These are phyloP conservation scores for Neodidymelliopsis sp. DNA, from an alignment of 2,329 filamentous ascomycete genomes.

Conservation along the genomic window DNA sequence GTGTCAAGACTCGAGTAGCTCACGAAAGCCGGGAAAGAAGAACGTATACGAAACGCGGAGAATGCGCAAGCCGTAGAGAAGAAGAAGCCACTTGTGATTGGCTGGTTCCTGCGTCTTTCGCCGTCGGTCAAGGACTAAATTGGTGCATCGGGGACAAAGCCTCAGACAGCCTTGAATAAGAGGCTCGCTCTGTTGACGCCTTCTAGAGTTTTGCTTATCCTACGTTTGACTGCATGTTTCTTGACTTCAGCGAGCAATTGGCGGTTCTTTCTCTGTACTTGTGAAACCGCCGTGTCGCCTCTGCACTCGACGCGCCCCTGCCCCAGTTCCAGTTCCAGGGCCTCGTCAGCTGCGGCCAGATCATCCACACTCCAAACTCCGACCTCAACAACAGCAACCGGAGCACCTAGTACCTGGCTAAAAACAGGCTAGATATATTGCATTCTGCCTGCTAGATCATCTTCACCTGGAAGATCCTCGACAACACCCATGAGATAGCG, in stretches of 20 bases:
- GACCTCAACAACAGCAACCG: constrained; percentile 14
- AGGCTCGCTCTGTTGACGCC: too few relatives aligned
- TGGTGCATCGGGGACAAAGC: constrained; percentile 21
- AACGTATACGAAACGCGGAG: constrained; percentile 37
- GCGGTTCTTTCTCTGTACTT: background rate
- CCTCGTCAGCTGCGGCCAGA: constrained; percentile 44
- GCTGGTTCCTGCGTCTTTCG: constrained; percentile 16
- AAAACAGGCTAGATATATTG: constrained; percentile 1
- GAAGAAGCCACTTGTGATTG: constrained; percentile 27
- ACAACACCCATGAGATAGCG: constrained; percentile 46
- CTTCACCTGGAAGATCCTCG: background rate
- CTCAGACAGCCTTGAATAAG: constrained; percentile 13
- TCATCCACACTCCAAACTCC: constrained; percentile 30
- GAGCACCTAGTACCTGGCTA: constrained; percentile 14
- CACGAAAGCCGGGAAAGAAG: constrained; percentile 22
- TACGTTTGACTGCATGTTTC: background rate
- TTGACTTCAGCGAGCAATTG: background rate
- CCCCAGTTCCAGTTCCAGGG: constrained; percentile 20
- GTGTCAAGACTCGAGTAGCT: constrained; percentile 29
- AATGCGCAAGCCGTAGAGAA: constrained; percentile 14
- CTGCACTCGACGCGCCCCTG: constrained; percentile 9
- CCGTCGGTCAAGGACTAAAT: constrained; percentile 13
- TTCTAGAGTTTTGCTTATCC: background rate
- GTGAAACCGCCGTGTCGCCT: constrained; percentile 9
- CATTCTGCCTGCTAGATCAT: constrained; percentile 2